Conservation (phyloP, 78 protist genomes). For the Dictyostelium intermedium region DNA sequence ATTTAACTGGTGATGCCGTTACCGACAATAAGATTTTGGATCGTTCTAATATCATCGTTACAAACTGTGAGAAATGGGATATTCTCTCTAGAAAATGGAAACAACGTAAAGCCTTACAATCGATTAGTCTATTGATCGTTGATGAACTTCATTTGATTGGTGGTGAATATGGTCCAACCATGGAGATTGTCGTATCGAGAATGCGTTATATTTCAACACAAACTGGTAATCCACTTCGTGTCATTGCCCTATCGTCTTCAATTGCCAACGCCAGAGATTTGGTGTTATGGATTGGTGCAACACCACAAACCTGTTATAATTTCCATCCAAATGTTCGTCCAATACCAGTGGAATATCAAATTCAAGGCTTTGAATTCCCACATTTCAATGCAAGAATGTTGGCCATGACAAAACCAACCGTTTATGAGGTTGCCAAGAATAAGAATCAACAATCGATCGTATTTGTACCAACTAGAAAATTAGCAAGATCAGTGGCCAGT, state of each 20-base stretch:
- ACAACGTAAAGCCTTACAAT: conserved; percentile 84
- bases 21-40: conserved; percentile 92
- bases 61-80: conserved; percentile 97
- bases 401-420: conserved; percentile 94
- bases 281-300: conserved; percentile 90
- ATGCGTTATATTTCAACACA: conserved; percentile 93
- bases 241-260: conserved; percentile 90
- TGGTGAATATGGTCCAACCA: conserved; percentile 91
- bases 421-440: conserved; percentile 74
- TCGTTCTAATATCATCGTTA: conserved; percentile 88
- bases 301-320: conserved; percentile 82
- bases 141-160: conserved; percentile 97
- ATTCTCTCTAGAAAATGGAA: conserved; percentile 94
- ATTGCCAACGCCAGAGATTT: conserved; percentile 93
- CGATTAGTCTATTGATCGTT: conserved; percentile 85
- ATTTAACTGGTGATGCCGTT: conserved; percentile 97
- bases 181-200: conserved; percentile 91
- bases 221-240: conserved; percentile 78
- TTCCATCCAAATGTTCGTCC: conserved; percentile 98
- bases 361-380: conserved; percentile 90
- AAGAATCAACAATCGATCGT: conserved; percentile 87
- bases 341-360: conserved; percentile 92
- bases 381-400: conserved; percentile 86
- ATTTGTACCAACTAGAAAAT: conserved; percentile 91
- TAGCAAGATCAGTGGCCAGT: conserved; percentile 74